A percentile compares a stretch with the other conserved stretches of the same genome.
These are phyloP conservation scores for Capsicum pubescens DNA, from an alignment of 257 asterid genomes.

Conservation along the genomic window DNA sequence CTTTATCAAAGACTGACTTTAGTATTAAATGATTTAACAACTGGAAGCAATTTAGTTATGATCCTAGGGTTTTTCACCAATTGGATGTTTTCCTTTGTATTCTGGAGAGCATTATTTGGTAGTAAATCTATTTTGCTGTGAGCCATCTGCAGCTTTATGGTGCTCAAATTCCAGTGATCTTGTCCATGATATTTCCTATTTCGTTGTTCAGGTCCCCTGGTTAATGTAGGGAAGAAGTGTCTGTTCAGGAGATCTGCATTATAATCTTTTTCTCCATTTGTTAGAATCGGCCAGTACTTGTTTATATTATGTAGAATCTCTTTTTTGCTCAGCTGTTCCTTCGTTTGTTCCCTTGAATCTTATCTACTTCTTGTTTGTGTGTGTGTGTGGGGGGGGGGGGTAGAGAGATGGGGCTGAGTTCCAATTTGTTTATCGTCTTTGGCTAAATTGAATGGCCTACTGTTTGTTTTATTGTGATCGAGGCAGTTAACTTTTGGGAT, in stretches of 20 bases:
- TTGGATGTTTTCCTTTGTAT: not conserved
- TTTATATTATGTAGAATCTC: not conserved
- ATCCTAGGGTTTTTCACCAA: not conserved
- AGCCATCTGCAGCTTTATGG: not conserved
- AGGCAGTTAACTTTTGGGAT: not conserved
- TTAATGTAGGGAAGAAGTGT: not conserved
- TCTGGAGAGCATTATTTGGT: not conserved
- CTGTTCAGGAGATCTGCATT: not conserved
- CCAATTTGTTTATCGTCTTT: not conserved
- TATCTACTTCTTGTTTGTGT: not conserved
- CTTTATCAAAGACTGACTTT: not conserved
- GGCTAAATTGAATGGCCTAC: slow-evolving; percentile 21
- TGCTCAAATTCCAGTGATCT: slow-evolving; percentile 2
- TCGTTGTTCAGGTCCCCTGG: not conserved
- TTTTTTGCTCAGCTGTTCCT: not conserved
- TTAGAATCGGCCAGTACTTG: not conserved
- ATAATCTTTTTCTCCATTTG: not conserved
- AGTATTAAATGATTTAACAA: not conserved
- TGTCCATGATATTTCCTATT: not conserved
- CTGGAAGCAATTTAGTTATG: no score
- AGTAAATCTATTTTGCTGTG: not conserved
- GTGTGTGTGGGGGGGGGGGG: not conserved
- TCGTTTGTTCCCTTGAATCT: not conserved
- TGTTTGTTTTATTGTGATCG: slow-evolving; percentile 22
- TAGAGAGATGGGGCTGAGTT: not conserved